Evolutionary conservation across 179 eudicot genomes (phyloP).

Genomic region (Dionaea muscipula): DNA sequence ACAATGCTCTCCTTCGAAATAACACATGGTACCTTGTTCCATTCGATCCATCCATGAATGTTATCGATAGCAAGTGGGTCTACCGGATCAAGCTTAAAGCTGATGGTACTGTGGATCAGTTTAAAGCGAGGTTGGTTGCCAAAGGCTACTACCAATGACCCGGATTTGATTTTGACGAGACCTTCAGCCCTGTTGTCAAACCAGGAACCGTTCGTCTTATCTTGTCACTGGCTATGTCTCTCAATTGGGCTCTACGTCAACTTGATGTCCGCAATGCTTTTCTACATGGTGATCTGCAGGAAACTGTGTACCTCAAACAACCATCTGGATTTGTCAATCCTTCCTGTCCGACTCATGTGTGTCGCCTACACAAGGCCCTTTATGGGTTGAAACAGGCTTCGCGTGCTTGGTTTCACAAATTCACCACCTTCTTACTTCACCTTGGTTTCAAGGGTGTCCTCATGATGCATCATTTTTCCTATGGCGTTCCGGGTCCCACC

Average conservation of each 20-base stretch:
- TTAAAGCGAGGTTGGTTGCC: background rate
- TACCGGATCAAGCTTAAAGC: background rate
- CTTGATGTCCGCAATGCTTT: too few species aligned
- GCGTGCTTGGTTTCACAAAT: background rate
- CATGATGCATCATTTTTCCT: background rate
- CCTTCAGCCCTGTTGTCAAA: background rate
- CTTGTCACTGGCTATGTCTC: background rate
- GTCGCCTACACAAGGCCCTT: background rate
- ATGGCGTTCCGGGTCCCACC: background rate
- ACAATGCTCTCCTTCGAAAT: background rate
- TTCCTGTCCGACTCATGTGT: background rate
- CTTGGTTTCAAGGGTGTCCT: background rate
- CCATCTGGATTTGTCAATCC: background rate
- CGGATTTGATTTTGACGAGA: background rate
- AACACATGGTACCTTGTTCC: background rate
- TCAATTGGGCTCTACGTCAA: background rate
- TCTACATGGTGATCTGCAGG: too few species aligned
- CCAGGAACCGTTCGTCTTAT: background rate
- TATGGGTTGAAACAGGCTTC: background rate
- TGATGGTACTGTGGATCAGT: background rate
- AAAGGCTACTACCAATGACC: background rate
- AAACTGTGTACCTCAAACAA: background rate
- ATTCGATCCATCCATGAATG: background rate
- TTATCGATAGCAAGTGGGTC: background rate
- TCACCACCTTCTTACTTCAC: background rate